phyloP scores from a whole-genome alignment of 129 eudicot genomes.

The Mikania micrantha region DNA sequence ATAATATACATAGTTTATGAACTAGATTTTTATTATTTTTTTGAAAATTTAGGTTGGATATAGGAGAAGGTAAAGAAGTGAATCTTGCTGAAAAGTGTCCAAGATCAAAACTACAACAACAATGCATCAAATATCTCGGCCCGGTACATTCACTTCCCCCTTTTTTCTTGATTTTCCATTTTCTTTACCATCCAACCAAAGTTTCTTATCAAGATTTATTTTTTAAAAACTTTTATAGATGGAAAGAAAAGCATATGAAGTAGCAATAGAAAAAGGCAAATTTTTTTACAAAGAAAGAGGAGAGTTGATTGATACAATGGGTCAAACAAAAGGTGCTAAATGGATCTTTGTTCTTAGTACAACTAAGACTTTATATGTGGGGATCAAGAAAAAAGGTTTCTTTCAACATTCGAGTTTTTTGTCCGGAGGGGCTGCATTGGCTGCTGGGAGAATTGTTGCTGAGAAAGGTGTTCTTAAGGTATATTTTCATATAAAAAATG shows the following conservation, averaged over 20 bases:
- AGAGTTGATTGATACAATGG: constrained; percentile 45
- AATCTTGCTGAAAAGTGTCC: constrained; percentile 74
- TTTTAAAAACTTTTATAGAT: constrained; percentile 31
- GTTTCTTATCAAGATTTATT: background rate
- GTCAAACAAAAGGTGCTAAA: constrained; percentile 53
- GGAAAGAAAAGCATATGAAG: constrained; percentile 80
- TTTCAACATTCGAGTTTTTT: constrained; percentile 97
- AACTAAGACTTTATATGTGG: constrained; percentile 66
- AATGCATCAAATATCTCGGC: constrained; percentile 95
- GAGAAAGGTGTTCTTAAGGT: constrained; percentile 64
- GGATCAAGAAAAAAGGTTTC: constrained; percentile 72
- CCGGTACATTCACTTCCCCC: constrained; percentile 42
- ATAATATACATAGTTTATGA: background rate
- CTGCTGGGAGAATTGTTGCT: constrained; percentile 85
- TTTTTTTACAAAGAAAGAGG: constrained; percentile 52
- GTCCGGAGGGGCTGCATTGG: constrained; percentile 92
- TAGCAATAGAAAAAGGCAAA: constrained; percentile 60
- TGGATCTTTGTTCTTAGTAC: constrained; percentile 98
- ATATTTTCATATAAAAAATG: background rate
- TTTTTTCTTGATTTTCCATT: background rate
- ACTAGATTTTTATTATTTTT: constrained; percentile 1
- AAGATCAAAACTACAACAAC: constrained; percentile 75
- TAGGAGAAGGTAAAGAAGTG: constrained; percentile 93
- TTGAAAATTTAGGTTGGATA: constrained; percentile 65
- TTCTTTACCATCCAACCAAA: background rate